phyloP scores from a whole-genome alignment of 345 rosid genomes.

The Salix dunnii region DNA sequence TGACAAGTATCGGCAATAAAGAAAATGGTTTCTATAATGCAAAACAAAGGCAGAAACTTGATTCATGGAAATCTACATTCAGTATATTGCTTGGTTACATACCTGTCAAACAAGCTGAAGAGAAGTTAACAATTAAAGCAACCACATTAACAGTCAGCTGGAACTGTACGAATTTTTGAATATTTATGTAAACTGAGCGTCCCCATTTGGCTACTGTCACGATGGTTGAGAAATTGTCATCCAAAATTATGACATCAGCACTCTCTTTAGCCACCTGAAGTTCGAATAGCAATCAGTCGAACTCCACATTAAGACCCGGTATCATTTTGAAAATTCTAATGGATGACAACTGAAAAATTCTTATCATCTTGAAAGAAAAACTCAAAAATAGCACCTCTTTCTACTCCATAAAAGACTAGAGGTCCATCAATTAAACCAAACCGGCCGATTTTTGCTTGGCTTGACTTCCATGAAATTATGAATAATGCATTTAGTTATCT shows the following conservation, averaged over 20 bases:
- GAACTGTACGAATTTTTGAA: conserved; percentile 93
- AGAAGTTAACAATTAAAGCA: conserved; percentile 77
- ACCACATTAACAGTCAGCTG: conserved; percentile 90
- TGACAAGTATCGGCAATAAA: not conserved
- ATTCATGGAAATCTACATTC: not conserved
- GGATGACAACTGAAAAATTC: not conserved
- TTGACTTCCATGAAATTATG: not conserved
- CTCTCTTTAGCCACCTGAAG: conserved; percentile 96
- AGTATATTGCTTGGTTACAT: conserved; percentile 28
- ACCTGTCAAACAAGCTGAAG: conserved; percentile 85
- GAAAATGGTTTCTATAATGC: not conserved
- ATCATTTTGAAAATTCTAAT: not conserved
- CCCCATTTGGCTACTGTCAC: conserved; percentile 98
- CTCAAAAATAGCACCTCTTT: not conserved
- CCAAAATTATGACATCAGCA: conserved; percentile 90
- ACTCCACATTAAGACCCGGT: not conserved
- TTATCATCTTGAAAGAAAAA: not conserved
- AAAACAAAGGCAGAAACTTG: not conserved
- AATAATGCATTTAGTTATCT: not conserved
- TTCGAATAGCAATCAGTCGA: conserved; percentile 15
- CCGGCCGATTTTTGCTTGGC: not conserved
- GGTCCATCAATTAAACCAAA: not conserved
- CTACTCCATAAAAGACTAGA: too few relatives aligned
- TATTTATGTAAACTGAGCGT: conserved; percentile 85
- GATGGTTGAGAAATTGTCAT: conserved; percentile 90